A percentile compares a stretch with the other conserved stretches of the same genome.
These are phyloP conservation scores for Rhododendron ovatum DNA, from an alignment of 148 eudicot genomes.

Conservation along the genomic window DNA sequence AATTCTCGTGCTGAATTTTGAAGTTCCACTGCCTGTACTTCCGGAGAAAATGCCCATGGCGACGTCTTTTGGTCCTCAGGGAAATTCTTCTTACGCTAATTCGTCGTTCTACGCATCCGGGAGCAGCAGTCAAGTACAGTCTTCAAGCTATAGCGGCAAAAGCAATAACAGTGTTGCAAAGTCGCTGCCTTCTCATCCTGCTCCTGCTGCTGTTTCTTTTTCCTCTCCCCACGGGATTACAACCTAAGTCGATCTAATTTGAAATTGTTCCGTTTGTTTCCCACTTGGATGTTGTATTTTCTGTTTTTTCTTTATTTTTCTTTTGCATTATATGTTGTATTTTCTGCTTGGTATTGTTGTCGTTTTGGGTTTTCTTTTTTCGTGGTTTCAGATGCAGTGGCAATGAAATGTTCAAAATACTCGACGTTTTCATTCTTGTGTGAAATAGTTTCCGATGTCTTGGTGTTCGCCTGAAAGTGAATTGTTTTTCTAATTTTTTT, in stretches of 20 bases:
- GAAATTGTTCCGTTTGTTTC: not conserved
- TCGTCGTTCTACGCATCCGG: not conserved
- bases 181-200: not conserved
- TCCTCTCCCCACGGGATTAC: not conserved
- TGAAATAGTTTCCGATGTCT: not conserved
- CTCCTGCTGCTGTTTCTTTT: not conserved
- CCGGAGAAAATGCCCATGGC: conserved; percentile 18
- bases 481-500: not conserved
- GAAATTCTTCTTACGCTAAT: not conserved
- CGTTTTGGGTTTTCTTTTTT: not conserved
- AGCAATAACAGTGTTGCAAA: not conserved
- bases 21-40: conserved; percentile 17
- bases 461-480: not conserved
- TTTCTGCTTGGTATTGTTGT: not conserved
- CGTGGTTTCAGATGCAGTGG: not conserved
- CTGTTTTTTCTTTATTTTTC: not conserved
- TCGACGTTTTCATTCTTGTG: not conserved
- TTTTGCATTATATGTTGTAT: not conserved
- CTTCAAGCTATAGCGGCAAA: not conserved
- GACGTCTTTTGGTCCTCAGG: not conserved
- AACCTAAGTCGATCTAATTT: not conserved
- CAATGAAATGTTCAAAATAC: not conserved
- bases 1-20: conserved; percentile 23
- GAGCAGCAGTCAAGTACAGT: conserved; percentile 3
- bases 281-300: not conserved